Base-by-base conservation (phyloP, 441 rosid species). In the Capsella rubella region DNA sequence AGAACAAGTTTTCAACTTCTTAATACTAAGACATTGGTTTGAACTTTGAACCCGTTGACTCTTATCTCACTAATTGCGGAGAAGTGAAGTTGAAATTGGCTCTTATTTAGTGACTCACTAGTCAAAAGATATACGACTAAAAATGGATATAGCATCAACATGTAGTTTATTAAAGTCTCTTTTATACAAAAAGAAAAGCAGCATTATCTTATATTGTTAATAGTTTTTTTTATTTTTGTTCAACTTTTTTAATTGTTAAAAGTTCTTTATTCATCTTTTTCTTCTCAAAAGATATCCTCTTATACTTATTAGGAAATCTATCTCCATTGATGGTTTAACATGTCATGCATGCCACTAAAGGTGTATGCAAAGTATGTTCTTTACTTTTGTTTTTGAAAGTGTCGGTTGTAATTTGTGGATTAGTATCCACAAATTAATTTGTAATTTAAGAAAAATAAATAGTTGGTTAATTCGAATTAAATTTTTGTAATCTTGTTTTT, bases 331-430 rank as follows among this genome's bases (percentile, higher is more conserved):
- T 71, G 52, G 67, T 71, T 59, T 47, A 58, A 25, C 34, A 57
- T 58, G 74, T 58, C 57, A 70, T 60, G 75, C 57, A 70, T 60
- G 75, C 60, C 60, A 37, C 13, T 60, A 71, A 71, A 25, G 67
- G 32, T 50, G 67, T 45, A 67, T 37, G 34, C 29, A 70, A 71
- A 35, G 50, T 71, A 15, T 71, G 2, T 16, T 35, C 9, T 9
- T 11, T 11, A 49, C 8, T 18, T 35, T 35, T 35, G 7, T 6
- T n/a, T 32, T 32, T 32, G 7, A 8, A 12, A 55, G 37, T 58
- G 63, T 57, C 43, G 62, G 60, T n/a, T 8, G 21, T 31, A 31
- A n/a, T 55, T 53, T 28, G 35, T 28, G 5, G 1, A 47, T 7
- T 28, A 53, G 32, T 40, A 5, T 42, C 15, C 7, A 13, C 42